Evolutionary conservation across 192 early-diverging fungal species (phyloP).

Genomic region (Coemansia umbellata): DNA sequence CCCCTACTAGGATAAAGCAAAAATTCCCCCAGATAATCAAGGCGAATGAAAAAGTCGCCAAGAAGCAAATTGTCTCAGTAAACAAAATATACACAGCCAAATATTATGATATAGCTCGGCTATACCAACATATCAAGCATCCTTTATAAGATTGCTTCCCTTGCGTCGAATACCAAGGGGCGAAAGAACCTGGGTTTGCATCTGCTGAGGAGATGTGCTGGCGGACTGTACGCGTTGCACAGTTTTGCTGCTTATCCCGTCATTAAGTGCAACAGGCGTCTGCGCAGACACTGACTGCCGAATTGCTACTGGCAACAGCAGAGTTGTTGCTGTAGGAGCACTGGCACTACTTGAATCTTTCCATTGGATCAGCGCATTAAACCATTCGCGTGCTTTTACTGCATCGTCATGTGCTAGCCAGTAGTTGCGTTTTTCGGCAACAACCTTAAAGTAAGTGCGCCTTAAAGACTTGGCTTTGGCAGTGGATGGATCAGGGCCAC

Average conservation of each 20-base stretch:
- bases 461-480: conserved; percentile 42
- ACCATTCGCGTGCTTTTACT: conserved; percentile 31
- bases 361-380: conserved; percentile 32
- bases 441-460: conserved; percentile 45
- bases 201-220: background rate
- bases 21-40: no score
- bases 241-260: background rate
- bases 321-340: background rate
- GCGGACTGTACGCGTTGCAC: conserved; percentile 1
- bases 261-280: background rate
- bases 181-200: background rate
- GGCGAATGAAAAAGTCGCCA: no score
- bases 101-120: no score
- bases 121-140: no score
- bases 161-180: background rate
- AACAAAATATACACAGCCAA: no score
- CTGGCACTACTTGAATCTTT: conserved; percentile 1
- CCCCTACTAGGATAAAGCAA: no score
- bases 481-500: conserved; percentile 42
- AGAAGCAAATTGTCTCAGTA: no score
- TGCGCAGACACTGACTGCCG: conserved; percentile 23
- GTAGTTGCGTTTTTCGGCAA: conserved; percentile 42
- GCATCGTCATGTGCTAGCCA: conserved; percentile 49
- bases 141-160: background rate
- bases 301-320: conserved; percentile 2